Evolutionary conservation across 1,284 basidiomycete species (phyloP).

Genomic region (Hemileia vastatrix): DNA sequence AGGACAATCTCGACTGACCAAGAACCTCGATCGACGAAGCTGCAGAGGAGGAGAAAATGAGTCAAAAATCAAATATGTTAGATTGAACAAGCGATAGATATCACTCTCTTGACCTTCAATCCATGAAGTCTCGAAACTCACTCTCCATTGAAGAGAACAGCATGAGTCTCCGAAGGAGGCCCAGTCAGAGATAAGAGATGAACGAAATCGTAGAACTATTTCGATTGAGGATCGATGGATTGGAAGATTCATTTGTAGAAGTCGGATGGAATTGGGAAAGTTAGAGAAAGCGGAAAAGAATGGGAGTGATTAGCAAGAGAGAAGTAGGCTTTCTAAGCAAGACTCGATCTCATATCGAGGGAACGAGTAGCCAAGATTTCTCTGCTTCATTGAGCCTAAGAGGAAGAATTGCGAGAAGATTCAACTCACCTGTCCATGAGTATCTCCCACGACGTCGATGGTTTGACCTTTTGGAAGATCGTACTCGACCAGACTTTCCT

Average conservation of each 20-base stretch:
- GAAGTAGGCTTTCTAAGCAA: no score
- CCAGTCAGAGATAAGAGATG: constrained; percentile 81
- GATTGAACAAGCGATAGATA: not conserved
- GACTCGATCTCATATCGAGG: constrained; percentile 3
- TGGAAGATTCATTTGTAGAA: no score
- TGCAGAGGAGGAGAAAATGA: constrained; percentile 56
- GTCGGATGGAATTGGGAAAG: no score
- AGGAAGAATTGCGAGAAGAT: not conserved
- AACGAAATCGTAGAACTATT: constrained; percentile 88
- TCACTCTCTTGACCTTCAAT: no score
- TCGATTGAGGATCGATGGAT: constrained; percentile 50
- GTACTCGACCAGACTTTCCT: constrained; percentile 73
- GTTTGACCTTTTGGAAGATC: constrained; percentile 66
- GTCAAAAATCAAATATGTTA: no score
- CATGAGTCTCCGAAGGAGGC: constrained; percentile 35
- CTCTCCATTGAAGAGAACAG: not conserved
- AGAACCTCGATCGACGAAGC: constrained; percentile 91
- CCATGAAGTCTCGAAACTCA: no score
- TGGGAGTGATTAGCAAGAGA: no score
- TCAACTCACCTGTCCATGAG: constrained; percentile 22
- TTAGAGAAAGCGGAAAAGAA: no score
- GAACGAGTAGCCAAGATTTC: not conserved
- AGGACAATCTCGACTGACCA: constrained; percentile 96
- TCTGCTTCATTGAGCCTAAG: not conserved
- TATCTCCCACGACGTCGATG: constrained; percentile 56